Base-by-base conservation (phyloP, 2,329 filamentous ascomycete species). In the Cercospora citrullina region DNA sequence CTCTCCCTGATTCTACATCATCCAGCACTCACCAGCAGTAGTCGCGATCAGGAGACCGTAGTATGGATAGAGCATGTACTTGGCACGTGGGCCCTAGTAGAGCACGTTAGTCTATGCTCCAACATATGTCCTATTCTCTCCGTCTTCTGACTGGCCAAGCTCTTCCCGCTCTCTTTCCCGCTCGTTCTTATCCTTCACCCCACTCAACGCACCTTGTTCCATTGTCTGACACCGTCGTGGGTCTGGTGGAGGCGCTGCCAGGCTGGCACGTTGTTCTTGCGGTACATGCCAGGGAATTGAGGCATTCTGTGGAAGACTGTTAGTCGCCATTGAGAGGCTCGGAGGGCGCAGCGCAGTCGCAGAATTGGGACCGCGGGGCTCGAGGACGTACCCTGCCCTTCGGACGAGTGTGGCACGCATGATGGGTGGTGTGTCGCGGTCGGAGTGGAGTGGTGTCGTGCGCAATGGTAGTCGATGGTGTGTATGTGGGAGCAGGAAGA, bases 161-260 rank as follows among this genome's bases (percentile, higher is more conserved):
- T 55, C 57, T 39, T 7, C 30, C 66, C 61, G 45, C 36, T 55
- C 18, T 16, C 33, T 10, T 42, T 23, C 18, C 9, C 45, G 23
- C 53, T 57, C 36, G 5, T 16, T 59, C 30, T 45, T 36, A 0
- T 23, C 30, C 55, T 7, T 18, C n/a, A 18, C 8, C 55, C 55
- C 14, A 1, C 10, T 33, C 33, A 14, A 85, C 90, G 80, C 86
- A 94, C 91, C 82, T 93, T 93, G 81, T 87, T 84, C 91, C 91
- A 94, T 79, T 92, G 81, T 77, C 91, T 88, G 74, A 88, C 81
- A 76, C 87, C 87, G 81, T 91, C 91, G 75, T 91, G 89, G 73
- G 86, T 83, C 84, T 93, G 91, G 85, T 92, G 93, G 75, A 87
- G 82, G 77, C 87, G 85, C 86, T 94, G 91, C 83, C 90, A 86